Base-by-base conservation (phyloP, 1,139 yeast genomes). In the Scheffersomyces stambukii region DNA sequence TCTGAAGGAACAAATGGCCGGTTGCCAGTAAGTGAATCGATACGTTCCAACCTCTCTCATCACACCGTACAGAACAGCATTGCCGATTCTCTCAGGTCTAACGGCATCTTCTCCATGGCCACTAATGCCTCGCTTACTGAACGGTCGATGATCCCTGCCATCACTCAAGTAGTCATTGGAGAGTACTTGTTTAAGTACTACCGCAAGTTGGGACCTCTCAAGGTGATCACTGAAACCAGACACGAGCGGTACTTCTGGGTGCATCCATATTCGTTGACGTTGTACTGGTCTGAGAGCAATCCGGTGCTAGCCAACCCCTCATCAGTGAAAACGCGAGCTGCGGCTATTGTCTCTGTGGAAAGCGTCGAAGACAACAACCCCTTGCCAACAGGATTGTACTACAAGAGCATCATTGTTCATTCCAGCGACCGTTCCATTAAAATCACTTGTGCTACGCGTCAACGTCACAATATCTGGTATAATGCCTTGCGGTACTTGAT, bases 201-300 rank as follows among this genome's bases (percentile, higher is more conserved):
- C 54, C 77, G 95, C 30, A 75, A 78, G 37, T 62, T 83, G 35
- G 85, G 93, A 8, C 82, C 86, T 10, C 68, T 85, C 32, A 75
- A 82, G 30, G 75, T 86, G 1, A 73, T 86, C 24, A 75, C 93
- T 0, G 91, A 83, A 33, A 75, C 74, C 29, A 74, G 97, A 36
- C 98, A 91, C 50, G 93, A 83, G 50, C 71, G 97, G 41, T 91
- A 78, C 57, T 91, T 91, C 70, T 91, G 97, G 97, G 78, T 91
- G 23, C 95, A 91, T 57, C 98, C 98, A 6, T 89, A 88, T 54
- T 81, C 94, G 4, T 62, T 86, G 60, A 85, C 96, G 0, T 66
- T 91, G 33, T 88, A 86, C 54, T 91, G 98, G 98, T 81, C 91
- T 7, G 72, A 75, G 10, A 71, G 77, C 8, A 85, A 84, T 48